These are phyloP conservation scores for Euphrasia arctica DNA, from an alignment of 305 asterid genomes.

Conservation along the genomic window DNA sequence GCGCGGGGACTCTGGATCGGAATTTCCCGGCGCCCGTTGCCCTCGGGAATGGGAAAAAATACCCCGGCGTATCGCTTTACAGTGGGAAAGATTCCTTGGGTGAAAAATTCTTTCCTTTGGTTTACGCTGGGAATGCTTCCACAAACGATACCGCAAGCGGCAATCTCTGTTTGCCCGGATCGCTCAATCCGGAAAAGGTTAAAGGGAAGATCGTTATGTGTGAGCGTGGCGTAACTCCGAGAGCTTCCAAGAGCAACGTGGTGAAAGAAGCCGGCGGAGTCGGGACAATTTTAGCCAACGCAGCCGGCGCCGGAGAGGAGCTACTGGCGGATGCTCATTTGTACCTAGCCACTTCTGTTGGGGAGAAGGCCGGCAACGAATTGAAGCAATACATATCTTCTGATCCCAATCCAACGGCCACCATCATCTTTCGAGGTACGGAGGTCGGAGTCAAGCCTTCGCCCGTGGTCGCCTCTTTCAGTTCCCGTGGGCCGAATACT, in stretches of 20 bases:
- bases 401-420: slow-evolving; percentile 62
- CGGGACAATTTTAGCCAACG: slow-evolving; percentile 78
- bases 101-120: slow-evolving; percentile 52
- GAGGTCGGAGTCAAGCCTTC: slow-evolving; percentile 79
- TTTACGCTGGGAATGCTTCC: slow-evolving; percentile 77
- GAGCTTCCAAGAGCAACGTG: slow-evolving; percentile 78
- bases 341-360: slow-evolving; percentile 75
- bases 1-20: slow-evolving; percentile 91
- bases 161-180: slow-evolving; percentile 74
- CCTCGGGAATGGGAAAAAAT: slow-evolving; percentile 79
- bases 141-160: slow-evolving; percentile 47
- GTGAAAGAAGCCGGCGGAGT: slow-evolving; percentile 79
- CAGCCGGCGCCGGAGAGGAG: slow-evolving; percentile 89
- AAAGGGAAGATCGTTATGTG: slow-evolving; percentile 78
- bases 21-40: slow-evolving; percentile 87
- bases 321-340: slow-evolving; percentile 94
- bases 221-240: slow-evolving; percentile 76
- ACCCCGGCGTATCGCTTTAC: slow-evolving; percentile 76
- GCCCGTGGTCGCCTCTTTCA: slow-evolving; percentile 91
- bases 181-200: slow-evolving; percentile 61
- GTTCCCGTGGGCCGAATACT: slow-evolving; percentile 86
- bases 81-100: slow-evolving; percentile 43
- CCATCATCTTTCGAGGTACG: slow-evolving; percentile 67
- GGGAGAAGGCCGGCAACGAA: slow-evolving; percentile 49
- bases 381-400: slow-evolving; percentile 48